Evolutionary conservation across 345 rosid genomes (phyloP), one percentile per base, ranked within the genome.

Genomic region (Luvunga scandens): DNA sequence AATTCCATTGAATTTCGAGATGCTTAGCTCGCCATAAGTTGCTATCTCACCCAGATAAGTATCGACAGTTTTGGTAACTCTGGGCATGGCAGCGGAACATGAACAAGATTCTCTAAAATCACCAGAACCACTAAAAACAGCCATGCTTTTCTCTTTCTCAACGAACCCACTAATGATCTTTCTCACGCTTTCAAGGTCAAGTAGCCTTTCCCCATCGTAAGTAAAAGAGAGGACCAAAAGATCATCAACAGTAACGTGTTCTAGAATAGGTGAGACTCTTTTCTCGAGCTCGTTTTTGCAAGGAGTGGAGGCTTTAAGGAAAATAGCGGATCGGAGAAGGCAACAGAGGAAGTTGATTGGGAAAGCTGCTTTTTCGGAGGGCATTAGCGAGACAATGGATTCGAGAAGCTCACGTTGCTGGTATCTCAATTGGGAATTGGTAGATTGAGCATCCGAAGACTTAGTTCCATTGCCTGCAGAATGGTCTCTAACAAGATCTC

Each of bases 271-370:
- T 0, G 97, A 87, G 79, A 96, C 87, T 10, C 91, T 90, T 63
- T 90, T 96, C 87, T 96, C 98, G 2, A 92, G 89, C 88, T 92
- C 97, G 73, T 84, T 88, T 85, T 86, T 92, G 87, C 93, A 88
- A 7, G 85, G 42, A 5, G 66, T 50, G 2, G 94, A 88, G 56
- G 94, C 84, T 56, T 85, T 84, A 67, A 96, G 91, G 79, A 84
- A 96, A 79, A 88, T 87, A 4, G 97, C 92, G 0, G 94, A 88
- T 9, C 99, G 98, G 75, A 96, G 95, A 66, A 96, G 92, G 80
- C 97, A 93, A 69, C 95, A 93, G 75, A 96, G 90, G 90, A 94
- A 96, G 56, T 91, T 90, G 68, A 92, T 79, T 0, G 97, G 95
- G 74, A 96, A 86, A 56, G 94, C 84, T 2, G 94, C 91, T 56